phyloP scores from a whole-genome alignment of 2,329 filamentous ascomycete genomes.

The Aspergillus fumigatus region DNA sequence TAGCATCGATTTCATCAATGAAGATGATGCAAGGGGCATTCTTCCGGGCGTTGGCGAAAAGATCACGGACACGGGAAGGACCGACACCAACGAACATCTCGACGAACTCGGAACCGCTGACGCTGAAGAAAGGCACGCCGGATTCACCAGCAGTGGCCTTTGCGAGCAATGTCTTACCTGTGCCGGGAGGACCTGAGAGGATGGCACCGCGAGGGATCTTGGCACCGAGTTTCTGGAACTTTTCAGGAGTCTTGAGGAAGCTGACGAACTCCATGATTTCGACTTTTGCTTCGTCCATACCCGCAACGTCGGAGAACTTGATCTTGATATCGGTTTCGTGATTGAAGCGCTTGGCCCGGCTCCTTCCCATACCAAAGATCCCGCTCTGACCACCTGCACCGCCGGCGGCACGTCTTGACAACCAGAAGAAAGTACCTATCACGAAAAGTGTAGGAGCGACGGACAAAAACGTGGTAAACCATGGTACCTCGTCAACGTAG shows the following conservation, averaged over 20 bases:
- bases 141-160: conserved; percentile 98
- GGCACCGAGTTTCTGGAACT: conserved; percentile 88
- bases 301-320: conserved; percentile 94
- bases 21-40: conserved; percentile 98
- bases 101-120: conserved; percentile 97
- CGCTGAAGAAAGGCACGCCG: conserved; percentile 94
- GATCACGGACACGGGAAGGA: conserved; percentile 86
- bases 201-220: conserved; percentile 98
- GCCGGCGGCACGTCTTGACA: conserved; percentile 69
- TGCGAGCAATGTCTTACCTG: conserved; percentile 93
- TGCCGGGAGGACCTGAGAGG: conserved; percentile 93
- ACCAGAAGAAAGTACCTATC: conserved; percentile 75
- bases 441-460: conserved; percentile 87
- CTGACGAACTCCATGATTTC: conserved; percentile 99
- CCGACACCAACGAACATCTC: conserved; percentile 99
- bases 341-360: conserved; percentile 94
- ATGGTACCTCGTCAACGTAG: conserved; percentile 72
- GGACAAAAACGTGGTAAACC: conserved; percentile 66
- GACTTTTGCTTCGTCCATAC: conserved; percentile 95
- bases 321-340: conserved; percentile 95
- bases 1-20: conserved; percentile 98
- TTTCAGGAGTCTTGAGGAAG: conserved; percentile 89
- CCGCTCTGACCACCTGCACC: conserved; percentile 64
- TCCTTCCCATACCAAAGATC: conserved; percentile 95
- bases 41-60: conserved; percentile 92